phyloP scores from a whole-genome alignment of 2,329 filamentous ascomycete species.

The Fusarium ramigenum region DNA sequence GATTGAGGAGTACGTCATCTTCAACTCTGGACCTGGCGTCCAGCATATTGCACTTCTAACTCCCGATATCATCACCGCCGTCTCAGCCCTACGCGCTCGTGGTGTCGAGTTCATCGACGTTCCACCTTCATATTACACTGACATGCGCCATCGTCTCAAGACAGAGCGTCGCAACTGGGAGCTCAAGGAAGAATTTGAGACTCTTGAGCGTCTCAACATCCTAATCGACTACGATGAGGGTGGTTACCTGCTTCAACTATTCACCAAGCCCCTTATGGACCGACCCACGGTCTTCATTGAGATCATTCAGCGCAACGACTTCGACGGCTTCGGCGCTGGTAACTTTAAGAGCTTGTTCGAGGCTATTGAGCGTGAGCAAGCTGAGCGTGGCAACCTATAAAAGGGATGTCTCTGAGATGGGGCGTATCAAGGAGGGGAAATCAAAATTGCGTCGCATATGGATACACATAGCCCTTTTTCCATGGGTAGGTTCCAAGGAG shows the following conservation, averaged over 20 bases:
- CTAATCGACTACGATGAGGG: conserved; percentile 95
- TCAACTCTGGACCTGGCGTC: conserved; percentile 88
- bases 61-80: conserved; percentile 78
- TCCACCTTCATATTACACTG: conserved; percentile 84
- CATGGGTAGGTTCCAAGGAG: neutral
- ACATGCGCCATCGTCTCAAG: conserved; percentile 78
- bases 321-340: conserved; percentile 91
- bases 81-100: conserved; percentile 81
- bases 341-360: conserved; percentile 97
- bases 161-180: conserved; percentile 67
- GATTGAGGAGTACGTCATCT: conserved; percentile 92
- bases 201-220: conserved; percentile 80
- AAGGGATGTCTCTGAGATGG: neutral
- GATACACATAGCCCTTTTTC: neutral
- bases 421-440: neutral
- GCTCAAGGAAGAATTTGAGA: conserved; percentile 82
- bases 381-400: conserved; percentile 81
- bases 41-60: conserved; percentile 94
- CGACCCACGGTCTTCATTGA: conserved; percentile 95
- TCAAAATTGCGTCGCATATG: neutral
- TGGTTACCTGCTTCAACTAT: conserved; percentile 81
- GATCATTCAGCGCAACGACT: conserved; percentile 92
- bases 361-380: conserved; percentile 94
- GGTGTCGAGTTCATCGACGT: conserved; percentile 95
- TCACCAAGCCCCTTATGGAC: conserved; percentile 91